A percentile compares a stretch with the other conserved stretches of the same genome.
phyloP scores from a whole-genome alignment of 345 rosid genomes.

The Acer saccharum region DNA sequence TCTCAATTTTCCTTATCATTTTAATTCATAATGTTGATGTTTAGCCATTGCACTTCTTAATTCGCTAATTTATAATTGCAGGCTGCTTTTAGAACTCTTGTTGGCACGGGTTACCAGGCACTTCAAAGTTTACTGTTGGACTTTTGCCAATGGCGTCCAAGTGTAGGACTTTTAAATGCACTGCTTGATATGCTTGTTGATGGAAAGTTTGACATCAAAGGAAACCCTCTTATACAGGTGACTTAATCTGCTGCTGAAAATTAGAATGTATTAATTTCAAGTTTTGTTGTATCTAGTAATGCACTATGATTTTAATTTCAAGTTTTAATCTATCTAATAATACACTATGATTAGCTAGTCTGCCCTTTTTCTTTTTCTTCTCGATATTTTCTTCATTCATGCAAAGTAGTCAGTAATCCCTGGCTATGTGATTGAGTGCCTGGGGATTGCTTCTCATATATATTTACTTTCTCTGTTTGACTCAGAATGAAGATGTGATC shows the following conservation, averaged over 20 bases:
- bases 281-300: neutral
- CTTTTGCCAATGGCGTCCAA: conserved; percentile 78
- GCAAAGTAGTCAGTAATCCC: neutral
- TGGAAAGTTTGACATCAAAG: conserved; percentile 75
- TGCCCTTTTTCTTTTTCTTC: neutral
- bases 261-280: conserved; percentile 9
- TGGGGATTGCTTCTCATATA: conserved; percentile 26
- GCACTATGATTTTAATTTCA: neutral
- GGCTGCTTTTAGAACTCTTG: conserved; percentile 88
- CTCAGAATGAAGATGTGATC: conserved; percentile 96
- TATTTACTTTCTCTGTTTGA: conserved; percentile 29
- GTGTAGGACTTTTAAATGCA: conserved; percentile 75
- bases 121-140: conserved; percentile 87
- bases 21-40: neutral
- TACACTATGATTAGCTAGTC: neutral
- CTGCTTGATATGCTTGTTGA: conserved; percentile 99
- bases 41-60: conserved; percentile 8
- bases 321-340: neutral
- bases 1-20: conserved; percentile 10
- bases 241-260: conserved; percentile 19
- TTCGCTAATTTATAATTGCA: conserved; percentile 31
- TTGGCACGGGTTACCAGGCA: conserved; percentile 92
- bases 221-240: conserved; percentile 75
- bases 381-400: neutral
- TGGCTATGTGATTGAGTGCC: neutral